Conservation (phyloP, 495 filamentous ascomycete genomes). For the Penicillium salamii region DNA sequence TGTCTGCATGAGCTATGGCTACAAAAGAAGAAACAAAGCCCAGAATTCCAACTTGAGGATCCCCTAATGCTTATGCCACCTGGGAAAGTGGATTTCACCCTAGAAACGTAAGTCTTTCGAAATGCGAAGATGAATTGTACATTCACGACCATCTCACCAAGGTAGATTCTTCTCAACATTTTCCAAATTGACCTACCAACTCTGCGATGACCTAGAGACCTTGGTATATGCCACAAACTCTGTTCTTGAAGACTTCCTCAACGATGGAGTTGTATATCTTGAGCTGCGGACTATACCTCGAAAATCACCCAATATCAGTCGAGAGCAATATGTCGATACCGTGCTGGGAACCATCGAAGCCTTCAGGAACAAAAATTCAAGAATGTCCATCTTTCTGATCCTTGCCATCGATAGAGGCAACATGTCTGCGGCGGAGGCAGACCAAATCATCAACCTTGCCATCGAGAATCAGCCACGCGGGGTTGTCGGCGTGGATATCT, state of each 20-base stretch:
- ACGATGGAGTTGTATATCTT: conserved; percentile 73
- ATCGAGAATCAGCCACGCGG: conserved; percentile 49
- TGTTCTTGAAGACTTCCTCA: conserved; percentile 67
- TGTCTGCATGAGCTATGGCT: conserved; percentile 76
- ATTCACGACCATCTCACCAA: not conserved
- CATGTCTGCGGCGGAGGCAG: conserved; percentile 53
- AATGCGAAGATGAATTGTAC: not conserved
- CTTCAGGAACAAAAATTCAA: conserved; percentile 29
- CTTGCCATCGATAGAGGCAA: conserved; percentile 69
- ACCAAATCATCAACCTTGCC: conserved; percentile 61
- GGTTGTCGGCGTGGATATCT: conserved; percentile 78
- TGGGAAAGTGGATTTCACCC: conserved; percentile 66
- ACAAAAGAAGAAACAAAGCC: conserved; percentile 50
- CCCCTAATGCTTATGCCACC: conserved; percentile 65
- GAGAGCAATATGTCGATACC: conserved; percentile 60
- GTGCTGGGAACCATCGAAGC: conserved; percentile 57
- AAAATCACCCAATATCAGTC: conserved; percentile 54
- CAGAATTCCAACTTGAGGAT: conserved; percentile 55
- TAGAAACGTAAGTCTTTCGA: conserved; percentile 56
- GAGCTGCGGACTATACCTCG: conserved; percentile 82
- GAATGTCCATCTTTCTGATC: conserved; percentile 62
- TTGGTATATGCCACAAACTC: conserved; percentile 61
- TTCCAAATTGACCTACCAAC: conserved; percentile 71
- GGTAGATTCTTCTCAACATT: conserved; percentile 75
- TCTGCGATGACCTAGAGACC: conserved; percentile 57